Evolutionary conservation across 495 filamentous ascomycete genomes (phyloP).

Genomic region (Rhypophila decipiens): DNA sequence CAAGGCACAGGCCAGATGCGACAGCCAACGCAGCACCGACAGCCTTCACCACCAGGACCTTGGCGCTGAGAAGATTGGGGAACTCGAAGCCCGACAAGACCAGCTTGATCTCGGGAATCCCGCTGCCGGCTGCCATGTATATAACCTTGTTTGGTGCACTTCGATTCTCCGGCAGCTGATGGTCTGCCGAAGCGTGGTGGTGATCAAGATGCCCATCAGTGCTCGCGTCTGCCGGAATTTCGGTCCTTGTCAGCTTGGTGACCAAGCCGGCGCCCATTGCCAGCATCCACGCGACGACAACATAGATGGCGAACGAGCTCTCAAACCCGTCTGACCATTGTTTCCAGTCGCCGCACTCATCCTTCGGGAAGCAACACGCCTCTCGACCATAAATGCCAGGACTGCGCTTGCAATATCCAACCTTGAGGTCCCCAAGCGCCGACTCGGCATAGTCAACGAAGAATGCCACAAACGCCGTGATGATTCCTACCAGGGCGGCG

Average conservation of each 20-base stretch:
- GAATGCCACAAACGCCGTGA: conserved; percentile 52
- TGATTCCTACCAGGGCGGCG: conserved; percentile 43
- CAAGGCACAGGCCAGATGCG: conserved; percentile 51
- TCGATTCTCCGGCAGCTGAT: neutral
- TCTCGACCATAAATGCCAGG: conserved; percentile 40
- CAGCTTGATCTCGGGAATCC: conserved; percentile 57
- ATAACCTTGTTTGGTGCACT: conserved; percentile 39
- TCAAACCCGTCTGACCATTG: conserved; percentile 37
- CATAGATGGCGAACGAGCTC: conserved; percentile 41
- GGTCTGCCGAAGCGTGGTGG: neutral
- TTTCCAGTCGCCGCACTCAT: conserved; percentile 35
- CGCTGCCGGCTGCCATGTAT: conserved; percentile 51
- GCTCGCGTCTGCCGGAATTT: conserved; percentile 37
- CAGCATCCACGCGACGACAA: conserved; percentile 42
- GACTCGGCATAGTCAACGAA: conserved; percentile 48
- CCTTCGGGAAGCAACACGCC: conserved; percentile 35
- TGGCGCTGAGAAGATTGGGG: conserved; percentile 47
- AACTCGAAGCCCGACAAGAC: conserved; percentile 55
- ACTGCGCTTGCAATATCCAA: conserved; percentile 46
- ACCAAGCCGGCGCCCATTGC: conserved; percentile 43
- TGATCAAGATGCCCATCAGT: conserved; percentile 10
- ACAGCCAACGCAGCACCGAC: conserved; percentile 52
- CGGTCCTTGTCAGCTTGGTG: conserved; percentile 47
- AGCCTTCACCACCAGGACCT: conserved; percentile 50
- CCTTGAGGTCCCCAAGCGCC: conserved; percentile 49